A percentile compares a stretch with the other conserved stretches of the same genome.
These are phyloP conservation scores for Xylaria multiplex DNA, from an alignment of 2,329 filamentous ascomycete species.

Conservation along the genomic window DNA sequence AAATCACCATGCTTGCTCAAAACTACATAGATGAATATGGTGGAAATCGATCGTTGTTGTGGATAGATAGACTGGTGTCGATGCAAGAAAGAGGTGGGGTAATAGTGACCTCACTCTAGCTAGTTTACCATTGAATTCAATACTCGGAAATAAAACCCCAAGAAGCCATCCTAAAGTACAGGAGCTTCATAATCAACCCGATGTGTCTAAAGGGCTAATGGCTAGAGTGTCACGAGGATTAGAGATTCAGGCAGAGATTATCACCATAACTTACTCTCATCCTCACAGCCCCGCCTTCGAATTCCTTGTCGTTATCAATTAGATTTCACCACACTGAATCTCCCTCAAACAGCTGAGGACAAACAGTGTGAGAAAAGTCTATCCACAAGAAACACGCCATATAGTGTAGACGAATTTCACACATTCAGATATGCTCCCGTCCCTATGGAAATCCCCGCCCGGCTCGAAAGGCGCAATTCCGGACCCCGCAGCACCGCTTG, in stretches of 20 bases:
- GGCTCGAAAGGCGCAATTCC: constrained; percentile 34
- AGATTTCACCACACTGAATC: not conserved
- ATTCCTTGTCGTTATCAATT: no score
- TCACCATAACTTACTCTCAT: not conserved
- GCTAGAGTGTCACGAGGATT: not conserved
- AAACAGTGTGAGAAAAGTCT: not conserved
- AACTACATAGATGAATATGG: no score
- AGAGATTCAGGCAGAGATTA: not conserved
- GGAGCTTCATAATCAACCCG: no score
- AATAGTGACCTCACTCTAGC: constrained; percentile 4
- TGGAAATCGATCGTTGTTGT: no score
- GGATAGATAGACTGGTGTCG: no score
- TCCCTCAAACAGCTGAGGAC: not conserved
- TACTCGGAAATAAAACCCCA: no score
- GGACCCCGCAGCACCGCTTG: constrained; percentile 48
- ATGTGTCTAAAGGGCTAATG: not conserved
- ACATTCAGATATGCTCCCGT: constrained; percentile 39
- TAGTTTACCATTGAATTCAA: not conserved
- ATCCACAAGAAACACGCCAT: not conserved
- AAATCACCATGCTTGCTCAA: not conserved
- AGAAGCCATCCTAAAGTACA: not conserved
- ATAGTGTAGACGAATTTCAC: not conserved
- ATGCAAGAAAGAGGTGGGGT: not conserved
- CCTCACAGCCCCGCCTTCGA: not conserved
- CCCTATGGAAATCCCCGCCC: constrained; percentile 40